Evolutionary conservation across 2,329 filamentous ascomycete species (phyloP).

Genomic region (Xylaria sp.): DNA sequence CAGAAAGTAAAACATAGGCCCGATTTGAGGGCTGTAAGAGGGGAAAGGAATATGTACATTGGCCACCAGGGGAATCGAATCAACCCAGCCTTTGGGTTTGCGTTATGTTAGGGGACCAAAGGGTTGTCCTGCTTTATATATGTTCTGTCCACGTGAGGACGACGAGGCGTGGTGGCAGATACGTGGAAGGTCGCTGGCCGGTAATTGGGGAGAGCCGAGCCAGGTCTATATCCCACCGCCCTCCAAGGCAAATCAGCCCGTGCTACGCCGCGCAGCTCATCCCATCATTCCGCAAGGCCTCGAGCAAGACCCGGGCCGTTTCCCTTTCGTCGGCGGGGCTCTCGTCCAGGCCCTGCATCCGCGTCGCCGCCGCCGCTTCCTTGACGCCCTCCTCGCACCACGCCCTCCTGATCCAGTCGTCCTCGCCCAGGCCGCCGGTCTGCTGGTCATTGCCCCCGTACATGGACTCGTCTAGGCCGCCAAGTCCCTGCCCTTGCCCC

Average conservation of each 20-base stretch:
- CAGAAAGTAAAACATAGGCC: too few species aligned
- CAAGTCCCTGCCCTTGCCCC: too few species aligned
- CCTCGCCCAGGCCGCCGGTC: conserved; percentile 35
- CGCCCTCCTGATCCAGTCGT: conserved; percentile 44
- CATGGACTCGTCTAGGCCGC: conserved; percentile 8
- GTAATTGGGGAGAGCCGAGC: not conserved
- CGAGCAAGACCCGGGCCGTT: conserved; percentile 43
- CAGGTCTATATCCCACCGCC: too few species aligned
- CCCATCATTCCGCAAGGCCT: conserved; percentile 39
- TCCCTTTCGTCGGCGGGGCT: conserved; percentile 41
- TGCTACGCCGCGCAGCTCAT: conserved; percentile 19
- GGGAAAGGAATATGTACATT: not conserved
- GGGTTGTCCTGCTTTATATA: too few species aligned
- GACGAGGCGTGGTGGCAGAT: too few species aligned
- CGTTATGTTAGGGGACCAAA: too few species aligned
- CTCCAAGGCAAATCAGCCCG: too few species aligned
- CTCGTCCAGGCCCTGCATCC: conserved; percentile 31
- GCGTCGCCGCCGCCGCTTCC: conserved; percentile 2
- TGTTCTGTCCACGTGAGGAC: not conserved
- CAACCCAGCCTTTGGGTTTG: not conserved
- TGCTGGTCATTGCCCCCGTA: conserved; percentile 6
- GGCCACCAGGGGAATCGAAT: not conserved
- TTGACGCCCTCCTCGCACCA: conserved; percentile 37
- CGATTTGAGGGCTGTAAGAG: not conserved
- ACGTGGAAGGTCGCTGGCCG: too few species aligned